Conservation (phyloP, 129 eudicot genomes). For the Centella asiatica region DNA sequence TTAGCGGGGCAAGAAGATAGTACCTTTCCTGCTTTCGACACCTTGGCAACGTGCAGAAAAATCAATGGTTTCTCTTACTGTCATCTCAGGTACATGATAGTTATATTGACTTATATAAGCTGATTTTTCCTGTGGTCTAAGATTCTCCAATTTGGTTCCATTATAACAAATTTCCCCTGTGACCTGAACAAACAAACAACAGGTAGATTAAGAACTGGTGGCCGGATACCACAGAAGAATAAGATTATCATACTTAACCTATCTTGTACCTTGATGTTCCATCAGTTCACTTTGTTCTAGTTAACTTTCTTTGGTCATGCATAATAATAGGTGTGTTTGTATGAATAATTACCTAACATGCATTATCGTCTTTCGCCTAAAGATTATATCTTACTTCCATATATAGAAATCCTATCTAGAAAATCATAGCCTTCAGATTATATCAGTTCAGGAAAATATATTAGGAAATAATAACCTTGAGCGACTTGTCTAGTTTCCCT, state of each 20-base stretch:
- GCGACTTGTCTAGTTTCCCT: conserved; percentile 59
- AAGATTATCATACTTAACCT: no score
- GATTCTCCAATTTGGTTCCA: conserved; percentile 30
- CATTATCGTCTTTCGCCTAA: neutral
- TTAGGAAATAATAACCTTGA: conserved; percentile 34
- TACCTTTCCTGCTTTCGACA: conserved; percentile 37
- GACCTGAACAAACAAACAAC: conserved; percentile 20
- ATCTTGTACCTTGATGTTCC: no score
- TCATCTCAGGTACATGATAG: conserved; percentile 40
- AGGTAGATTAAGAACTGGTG: neutral
- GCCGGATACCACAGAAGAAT: neutral
- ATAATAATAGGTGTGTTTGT: no score
- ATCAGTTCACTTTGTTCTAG: no score
- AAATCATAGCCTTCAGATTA: neutral
- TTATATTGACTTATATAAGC: conserved; percentile 42
- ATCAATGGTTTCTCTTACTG: conserved; percentile 45
- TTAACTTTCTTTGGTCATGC: no score
- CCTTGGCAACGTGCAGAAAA: conserved; percentile 45
- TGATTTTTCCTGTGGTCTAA: conserved; percentile 34
- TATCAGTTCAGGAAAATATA: neutral
- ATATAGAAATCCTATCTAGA: neutral
- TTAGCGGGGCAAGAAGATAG: neutral
- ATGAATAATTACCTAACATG: no score
- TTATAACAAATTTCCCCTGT: conserved; percentile 39
- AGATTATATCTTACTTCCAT: neutral